Evolutionary conservation across 345 rosid species (phyloP).

Genomic region (Lepidium sativum): DNA sequence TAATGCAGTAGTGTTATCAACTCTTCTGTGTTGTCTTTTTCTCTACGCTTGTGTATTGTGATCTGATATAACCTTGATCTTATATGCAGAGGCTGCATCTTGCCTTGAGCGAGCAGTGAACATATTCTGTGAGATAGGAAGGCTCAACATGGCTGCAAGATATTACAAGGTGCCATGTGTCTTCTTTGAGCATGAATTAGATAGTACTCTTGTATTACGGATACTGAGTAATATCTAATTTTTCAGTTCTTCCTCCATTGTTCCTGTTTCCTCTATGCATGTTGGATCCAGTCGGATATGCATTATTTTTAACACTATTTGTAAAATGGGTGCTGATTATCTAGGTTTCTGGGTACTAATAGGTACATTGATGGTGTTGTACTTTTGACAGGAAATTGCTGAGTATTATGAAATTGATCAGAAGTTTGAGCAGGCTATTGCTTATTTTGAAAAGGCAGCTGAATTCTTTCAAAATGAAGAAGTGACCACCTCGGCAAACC

Average conservation of each 20-base stretch:
- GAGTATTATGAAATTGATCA: slow-evolving; percentile 51
- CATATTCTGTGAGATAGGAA: slow-evolving; percentile 65
- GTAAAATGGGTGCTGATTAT: not conserved
- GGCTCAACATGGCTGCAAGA: slow-evolving; percentile 87
- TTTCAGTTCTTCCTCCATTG: not conserved
- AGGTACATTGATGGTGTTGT: not conserved
- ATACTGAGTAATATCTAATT: not conserved
- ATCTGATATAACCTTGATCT: not conserved
- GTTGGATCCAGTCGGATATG: not conserved
- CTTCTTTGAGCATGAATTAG: not conserved
- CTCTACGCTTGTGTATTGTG: not conserved
- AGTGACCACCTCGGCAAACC: slow-evolving; percentile 82
- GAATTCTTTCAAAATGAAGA: slow-evolving; percentile 66
- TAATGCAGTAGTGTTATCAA: too few relatives aligned
- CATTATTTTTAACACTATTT: not conserved
- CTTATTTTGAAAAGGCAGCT: slow-evolving; percentile 51
- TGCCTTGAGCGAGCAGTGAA: slow-evolving; percentile 67
- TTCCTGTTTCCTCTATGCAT: not conserved
- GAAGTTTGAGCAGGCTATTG: slow-evolving; percentile 40
- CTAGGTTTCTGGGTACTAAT: not conserved
- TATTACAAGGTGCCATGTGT: slow-evolving; percentile 47
- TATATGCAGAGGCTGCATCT: slow-evolving; percentile 60
- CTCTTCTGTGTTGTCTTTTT: too few relatives aligned
- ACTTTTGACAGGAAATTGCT: slow-evolving; percentile 55
- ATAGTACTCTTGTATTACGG: not conserved